Percentiles rank a stretch among this genome's conserved stretches.
Evolutionary conservation across 1,139 yeast genomes (phyloP).

Genomic region (Taphrina wiesneri): DNA sequence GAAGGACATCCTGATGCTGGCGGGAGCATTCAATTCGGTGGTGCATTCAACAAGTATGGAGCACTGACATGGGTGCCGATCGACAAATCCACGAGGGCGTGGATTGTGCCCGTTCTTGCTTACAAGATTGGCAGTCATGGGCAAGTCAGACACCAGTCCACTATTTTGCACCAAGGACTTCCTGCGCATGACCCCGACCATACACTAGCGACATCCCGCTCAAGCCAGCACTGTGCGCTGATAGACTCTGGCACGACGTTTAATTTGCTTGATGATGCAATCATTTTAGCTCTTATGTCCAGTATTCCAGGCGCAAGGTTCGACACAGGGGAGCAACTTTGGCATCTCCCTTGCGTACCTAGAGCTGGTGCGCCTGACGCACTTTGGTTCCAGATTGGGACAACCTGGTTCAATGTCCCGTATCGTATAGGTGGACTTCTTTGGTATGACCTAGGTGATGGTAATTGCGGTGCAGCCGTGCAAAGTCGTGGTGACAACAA

Average conservation of each 20-base stretch:
- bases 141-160: not conserved
- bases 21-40: not conserved
- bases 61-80: not conserved
- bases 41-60: not conserved
- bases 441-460: not conserved
- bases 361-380: not conserved
- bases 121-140: not conserved
- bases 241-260: slow-evolving; percentile 6
- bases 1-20: not conserved
- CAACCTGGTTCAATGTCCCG: not conserved
- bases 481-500: not conserved
- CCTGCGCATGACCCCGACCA: not conserved
- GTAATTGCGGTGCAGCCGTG: not conserved
- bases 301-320: not conserved
- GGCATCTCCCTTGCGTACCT: not conserved
- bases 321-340: not conserved
- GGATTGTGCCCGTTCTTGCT: not conserved
- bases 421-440: not conserved
- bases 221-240: not conserved
- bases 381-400: not conserved
- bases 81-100: not conserved
- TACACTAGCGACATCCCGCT: not conserved
- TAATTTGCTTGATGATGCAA: not conserved
- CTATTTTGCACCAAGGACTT: not conserved
- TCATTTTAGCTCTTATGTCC: not conserved